These are phyloP conservation scores for Phytophthora hibernalis DNA, from an alignment of 352 stramenopile genomes.

Conservation along the genomic window DNA sequence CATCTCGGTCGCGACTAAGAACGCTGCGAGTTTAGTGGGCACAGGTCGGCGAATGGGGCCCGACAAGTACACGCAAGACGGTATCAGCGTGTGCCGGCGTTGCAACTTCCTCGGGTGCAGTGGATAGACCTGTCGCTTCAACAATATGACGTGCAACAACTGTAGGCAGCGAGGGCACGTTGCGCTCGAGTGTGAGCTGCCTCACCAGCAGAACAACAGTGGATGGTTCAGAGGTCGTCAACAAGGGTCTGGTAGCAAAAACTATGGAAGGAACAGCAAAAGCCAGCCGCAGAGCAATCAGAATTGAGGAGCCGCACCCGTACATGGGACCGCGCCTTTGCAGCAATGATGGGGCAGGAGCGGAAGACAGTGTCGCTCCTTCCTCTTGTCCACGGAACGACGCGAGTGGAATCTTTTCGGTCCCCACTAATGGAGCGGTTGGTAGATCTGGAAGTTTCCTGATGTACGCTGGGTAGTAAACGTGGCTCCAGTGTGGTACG, in stretches of 20 bases:
- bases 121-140: not conserved
- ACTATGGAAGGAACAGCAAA: not conserved
- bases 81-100: not conserved
- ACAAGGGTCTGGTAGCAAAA: too few species aligned
- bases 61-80: not conserved
- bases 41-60: not conserved
- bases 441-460: not conserved
- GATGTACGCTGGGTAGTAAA: not conserved
- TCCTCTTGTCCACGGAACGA: not conserved
- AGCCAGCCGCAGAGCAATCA: not conserved
- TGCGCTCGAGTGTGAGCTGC: not conserved
- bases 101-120: not conserved
- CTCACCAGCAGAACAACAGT: not conserved
- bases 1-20: not conserved
- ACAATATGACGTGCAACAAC: slow-evolving; percentile 1
- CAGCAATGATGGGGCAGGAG: slow-evolving; percentile 7
- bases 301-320: not conserved
- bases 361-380: slow-evolving; percentile 2
- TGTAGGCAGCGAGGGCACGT: not conserved
- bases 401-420: not conserved
- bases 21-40: not conserved
- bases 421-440: not conserved
- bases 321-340: not conserved
- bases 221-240: not conserved
- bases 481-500: not conserved